Percentiles rank a stretch among this genome's conserved stretches.
These are phyloP conservation scores for Pleomassaria siparia DNA, from an alignment of 2,329 filamentous ascomycete genomes.

Conservation along the genomic window DNA sequence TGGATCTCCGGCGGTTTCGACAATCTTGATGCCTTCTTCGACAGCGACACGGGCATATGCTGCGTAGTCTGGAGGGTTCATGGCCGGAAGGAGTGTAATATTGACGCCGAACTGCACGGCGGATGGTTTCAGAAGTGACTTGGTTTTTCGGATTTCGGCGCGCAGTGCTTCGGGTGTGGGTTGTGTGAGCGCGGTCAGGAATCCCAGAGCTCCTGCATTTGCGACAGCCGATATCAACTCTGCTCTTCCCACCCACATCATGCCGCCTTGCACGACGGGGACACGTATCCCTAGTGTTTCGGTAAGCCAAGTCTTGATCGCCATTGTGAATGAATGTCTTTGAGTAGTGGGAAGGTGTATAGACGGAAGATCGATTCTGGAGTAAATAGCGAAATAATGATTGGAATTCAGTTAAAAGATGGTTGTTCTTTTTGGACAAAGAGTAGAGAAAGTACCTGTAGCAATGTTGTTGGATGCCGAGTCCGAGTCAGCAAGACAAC, in stretches of 20 bases:
- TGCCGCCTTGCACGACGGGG: conserved; percentile 37
- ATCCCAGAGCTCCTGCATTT: conserved; percentile 56
- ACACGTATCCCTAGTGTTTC: conserved; percentile 24
- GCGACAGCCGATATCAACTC: conserved; percentile 57
- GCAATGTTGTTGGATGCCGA: neutral
- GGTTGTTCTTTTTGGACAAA: neutral
- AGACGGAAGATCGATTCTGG: neutral
- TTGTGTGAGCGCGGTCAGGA: conserved; percentile 51
- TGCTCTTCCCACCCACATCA: conserved; percentile 60
- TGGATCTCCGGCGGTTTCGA: conserved; percentile 32
- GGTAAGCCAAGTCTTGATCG: conserved; percentile 33
- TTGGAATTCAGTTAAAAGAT: neutral
- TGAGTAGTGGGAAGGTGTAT: neutral
- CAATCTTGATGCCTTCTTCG: conserved; percentile 29
- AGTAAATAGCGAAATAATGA: neutral
- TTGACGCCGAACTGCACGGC: conserved; percentile 47
- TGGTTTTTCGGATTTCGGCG: conserved; percentile 23
- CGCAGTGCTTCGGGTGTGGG: conserved; percentile 29
- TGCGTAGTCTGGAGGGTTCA: conserved; percentile 30
- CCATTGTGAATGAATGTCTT: conserved; percentile 13
- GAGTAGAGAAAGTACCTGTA: neutral
- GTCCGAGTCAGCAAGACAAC: neutral
- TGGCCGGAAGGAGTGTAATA: conserved; percentile 29
- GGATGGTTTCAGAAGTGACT: conserved; percentile 21
- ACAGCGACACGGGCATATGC: conserved; percentile 27